phyloP scores from a whole-genome alignment of 2,329 filamentous ascomycete species.

The Hypoxylon sp. region DNA sequence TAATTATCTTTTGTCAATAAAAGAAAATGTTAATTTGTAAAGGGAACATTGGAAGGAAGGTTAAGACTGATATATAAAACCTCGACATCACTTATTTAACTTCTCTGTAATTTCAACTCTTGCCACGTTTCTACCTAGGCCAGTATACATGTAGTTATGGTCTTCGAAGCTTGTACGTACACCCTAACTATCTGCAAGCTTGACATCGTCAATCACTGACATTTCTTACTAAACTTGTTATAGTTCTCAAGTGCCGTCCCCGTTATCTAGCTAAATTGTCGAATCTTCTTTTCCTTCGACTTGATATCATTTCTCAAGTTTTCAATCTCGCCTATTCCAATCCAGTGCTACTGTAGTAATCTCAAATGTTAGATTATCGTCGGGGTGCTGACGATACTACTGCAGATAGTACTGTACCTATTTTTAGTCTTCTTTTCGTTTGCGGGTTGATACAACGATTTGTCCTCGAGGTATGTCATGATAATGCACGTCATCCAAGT shows the following conservation, averaged over 20 bases:
- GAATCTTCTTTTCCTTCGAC: conserved; percentile 12
- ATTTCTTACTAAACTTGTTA: neutral
- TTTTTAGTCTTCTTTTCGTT: neutral
- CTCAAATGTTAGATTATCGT: neutral
- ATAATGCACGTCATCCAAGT: conserved; percentile 27
- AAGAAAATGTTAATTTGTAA: too few species aligned
- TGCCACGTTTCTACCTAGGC: neutral
- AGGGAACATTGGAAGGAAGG: neutral
- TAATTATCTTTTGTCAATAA: too few species aligned
- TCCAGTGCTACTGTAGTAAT: conserved; percentile 9
- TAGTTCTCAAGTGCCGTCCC: conserved; percentile 1
- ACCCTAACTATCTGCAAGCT: conserved; percentile 17
- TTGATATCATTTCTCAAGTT: conserved; percentile 26
- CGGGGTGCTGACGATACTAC: conserved; percentile 4
- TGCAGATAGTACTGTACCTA: neutral
- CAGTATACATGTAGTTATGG: too few species aligned
- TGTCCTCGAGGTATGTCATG: neutral
- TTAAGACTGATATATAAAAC: neutral
- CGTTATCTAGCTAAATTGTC: conserved; percentile 10
- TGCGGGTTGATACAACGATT: neutral
- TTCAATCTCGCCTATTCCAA: conserved; percentile 24
- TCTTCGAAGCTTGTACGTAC: too few species aligned
- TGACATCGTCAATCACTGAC: conserved; percentile 7
- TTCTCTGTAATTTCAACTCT: neutral
- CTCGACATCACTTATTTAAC: neutral